Base-by-base conservation (phyloP, 1,284 basidiomycete genomes). In the Cutaneotrichosporon cyanovorans region DNA sequence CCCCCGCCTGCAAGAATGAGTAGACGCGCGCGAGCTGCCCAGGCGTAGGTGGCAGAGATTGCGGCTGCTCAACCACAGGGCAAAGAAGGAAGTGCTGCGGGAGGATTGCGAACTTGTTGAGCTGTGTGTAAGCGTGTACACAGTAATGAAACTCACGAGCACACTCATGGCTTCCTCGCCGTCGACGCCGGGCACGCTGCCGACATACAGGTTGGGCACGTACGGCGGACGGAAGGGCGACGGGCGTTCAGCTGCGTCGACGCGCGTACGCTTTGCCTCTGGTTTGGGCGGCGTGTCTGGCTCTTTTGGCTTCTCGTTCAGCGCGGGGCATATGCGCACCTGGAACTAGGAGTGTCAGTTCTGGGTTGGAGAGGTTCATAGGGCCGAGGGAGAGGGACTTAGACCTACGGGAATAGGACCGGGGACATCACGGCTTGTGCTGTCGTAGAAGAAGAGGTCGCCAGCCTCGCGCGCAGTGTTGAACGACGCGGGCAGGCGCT, bases 141-240 rank as follows among this genome's bases (percentile, higher is more conserved):
- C 32, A 31, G 30, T 9, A 31, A 31, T 8, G 8, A 10, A 20
- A 75, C 82, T 65, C 59, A 88, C 88, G 74, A 92, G 65, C 23
- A 85, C 75, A 39, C 80, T 80, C 73, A 88, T 87, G 48, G 81
- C 78, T 35, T 76, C 75, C 30, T 77, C 78, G 37, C 77, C 77
- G 37, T 79, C 75, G 40, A 80, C 77, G 42, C 83, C 81, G 50
- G 75, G 75, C 39, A 90, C 61, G 53, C 85, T 81, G 1, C 86
- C 87, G 3, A 91, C 68, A 57, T 80, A 77, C 25, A 92, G 73
- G 40, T 82, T 81, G 7, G 78, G 74, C 36, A 80, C 79, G 66
- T 91, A 91, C 2, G 88, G 88, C 5, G 85, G 84, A 25, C 77
- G 72, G 67, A 92, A 90, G 0, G 87, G 87, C 61, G 90, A 81